Conservation (phyloP, 2,329 filamentous ascomycete species). For the Colletotrichum navitas region DNA sequence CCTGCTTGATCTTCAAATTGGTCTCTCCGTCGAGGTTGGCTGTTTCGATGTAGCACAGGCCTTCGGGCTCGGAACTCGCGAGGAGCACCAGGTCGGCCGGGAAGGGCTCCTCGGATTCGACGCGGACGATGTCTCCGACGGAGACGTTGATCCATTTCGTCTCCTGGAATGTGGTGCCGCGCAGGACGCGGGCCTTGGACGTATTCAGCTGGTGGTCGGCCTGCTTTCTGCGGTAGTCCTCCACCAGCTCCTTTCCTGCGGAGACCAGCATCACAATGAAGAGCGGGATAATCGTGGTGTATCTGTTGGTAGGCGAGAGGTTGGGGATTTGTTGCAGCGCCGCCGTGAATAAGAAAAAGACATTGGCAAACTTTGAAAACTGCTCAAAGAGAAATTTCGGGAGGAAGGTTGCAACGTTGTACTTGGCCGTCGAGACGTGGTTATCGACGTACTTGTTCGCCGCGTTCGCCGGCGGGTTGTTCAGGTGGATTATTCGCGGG, state of each 20-base stretch:
- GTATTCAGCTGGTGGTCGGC: conserved; percentile 91
- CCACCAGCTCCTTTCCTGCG: conserved; percentile 91
- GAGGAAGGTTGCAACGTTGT: conserved; percentile 92
- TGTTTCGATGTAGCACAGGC: conserved; percentile 98
- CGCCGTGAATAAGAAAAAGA: conserved; percentile 99
- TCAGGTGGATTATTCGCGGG: conserved; percentile 92
- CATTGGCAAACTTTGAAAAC: conserved; percentile 98
- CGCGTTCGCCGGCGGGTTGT: conserved; percentile 93
- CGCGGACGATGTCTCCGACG: conserved; percentile 92
- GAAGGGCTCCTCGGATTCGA: conserved; percentile 95
- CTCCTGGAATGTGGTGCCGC: conserved; percentile 86
- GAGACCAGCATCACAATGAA: conserved; percentile 93
- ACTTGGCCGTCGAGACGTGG: conserved; percentile 97
- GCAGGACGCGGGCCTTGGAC: conserved; percentile 85
- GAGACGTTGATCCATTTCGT: conserved; percentile 94
- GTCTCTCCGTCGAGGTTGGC: conserved; percentile 98
- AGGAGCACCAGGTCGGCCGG: conserved; percentile 93
- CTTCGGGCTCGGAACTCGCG: conserved; percentile 96
- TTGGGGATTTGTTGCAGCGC: conserved; percentile 94
- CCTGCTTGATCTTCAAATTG: conserved; percentile 99
- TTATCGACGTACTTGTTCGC: conserved; percentile 94
- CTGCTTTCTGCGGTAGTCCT: conserved; percentile 90
- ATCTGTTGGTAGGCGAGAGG: conserved; percentile 93
- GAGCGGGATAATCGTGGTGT: conserved; percentile 96
- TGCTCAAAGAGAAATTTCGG: conserved; percentile 98